Conservation (phyloP, 2,329 filamentous ascomycete species). For the Coniochaeta pulveracea region DNA sequence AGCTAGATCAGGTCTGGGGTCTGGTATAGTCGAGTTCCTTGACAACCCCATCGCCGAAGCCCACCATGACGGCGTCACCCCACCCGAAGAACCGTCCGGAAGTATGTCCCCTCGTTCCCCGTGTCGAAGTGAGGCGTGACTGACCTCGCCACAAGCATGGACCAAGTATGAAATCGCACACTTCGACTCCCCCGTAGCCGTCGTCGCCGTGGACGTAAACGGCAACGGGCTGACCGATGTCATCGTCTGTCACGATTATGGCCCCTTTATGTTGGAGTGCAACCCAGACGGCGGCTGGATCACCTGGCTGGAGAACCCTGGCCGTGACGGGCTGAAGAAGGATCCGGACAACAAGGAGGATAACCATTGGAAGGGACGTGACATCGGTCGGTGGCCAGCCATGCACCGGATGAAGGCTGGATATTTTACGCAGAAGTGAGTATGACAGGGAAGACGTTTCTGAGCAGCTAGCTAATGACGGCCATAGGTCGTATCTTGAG, state of each 20-base stretch:
- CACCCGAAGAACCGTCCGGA: not conserved
- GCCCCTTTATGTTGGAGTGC: constrained; percentile 3
- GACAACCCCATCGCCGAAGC: constrained; percentile 3
- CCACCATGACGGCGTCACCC: not conserved
- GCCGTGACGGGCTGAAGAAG: not conserved
- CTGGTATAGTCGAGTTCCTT: constrained; percentile 1
- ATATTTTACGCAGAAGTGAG: constrained; percentile 2
- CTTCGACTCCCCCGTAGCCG: constrained; percentile 2
- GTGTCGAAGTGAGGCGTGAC: not conserved
- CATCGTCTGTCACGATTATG: constrained; percentile 3
- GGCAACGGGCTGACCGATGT: not conserved
- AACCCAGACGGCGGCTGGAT: constrained; percentile 2
- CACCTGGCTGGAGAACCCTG: constrained; percentile 3
- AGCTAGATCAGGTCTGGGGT: not conserved
- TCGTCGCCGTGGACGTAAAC: constrained; percentile 1
- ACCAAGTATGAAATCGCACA: constrained; percentile 2
- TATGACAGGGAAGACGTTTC: not conserved
- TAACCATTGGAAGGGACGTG: constrained; percentile 2
- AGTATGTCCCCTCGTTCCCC: not conserved
- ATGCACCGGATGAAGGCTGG: constrained; percentile 2
- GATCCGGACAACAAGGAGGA: not conserved
- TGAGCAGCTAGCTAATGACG: not conserved
- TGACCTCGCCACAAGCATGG: not conserved
- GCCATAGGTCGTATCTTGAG: constrained; percentile 1
- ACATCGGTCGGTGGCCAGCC: constrained; percentile 2